Base-by-base conservation (phyloP, 768 basidiomycete species). In the Wakefieldia striispora region DNA sequence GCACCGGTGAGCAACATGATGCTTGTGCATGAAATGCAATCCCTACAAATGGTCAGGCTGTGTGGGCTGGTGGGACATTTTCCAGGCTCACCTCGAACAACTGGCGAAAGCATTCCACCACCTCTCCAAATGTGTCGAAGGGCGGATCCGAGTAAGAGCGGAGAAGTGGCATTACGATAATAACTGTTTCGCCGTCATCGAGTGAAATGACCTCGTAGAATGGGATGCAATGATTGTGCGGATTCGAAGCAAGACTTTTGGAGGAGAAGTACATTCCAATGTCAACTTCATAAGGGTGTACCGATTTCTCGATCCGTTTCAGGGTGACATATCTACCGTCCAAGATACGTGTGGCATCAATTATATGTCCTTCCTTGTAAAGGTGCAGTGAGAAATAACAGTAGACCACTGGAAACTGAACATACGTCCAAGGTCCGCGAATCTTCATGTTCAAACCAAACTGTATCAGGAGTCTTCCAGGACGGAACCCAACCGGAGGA, bases 91-190 rank as follows among this genome's bases (percentile, higher is more conserved):
- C 70, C 53, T 68, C 69, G 20, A 71, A 65, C 3, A 66, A 36
- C 36, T 73, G 69, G 9, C 59, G 40, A 41, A 72, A 37, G 27
- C 65, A 69, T 17, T 66, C 66, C 1, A 53, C 46, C 10, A 35
- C 54, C 21, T 55, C 46, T 6, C 54, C 54, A 11, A 52, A 2
- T 1, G 63, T 67, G 21, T 53, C 46, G 49, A 73, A 72, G 1
- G 33, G 51, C 7, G 64, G 64, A 2, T 29, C 36, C 14, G 48
- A n/a, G 27, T 58, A 66, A 0, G n/a, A 21, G 40, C 65, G 62
- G 16, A 76, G 62, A 2, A 71, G 46, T 0, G 74, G 75, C 68
- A 73, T 74, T 2, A 69, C 61, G 2, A 72, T 41, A 2, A 66
- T 60, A 10, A 31, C 27, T 1, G 0, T 17, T 14, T 62, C 34